A percentile compares a stretch with the other conserved stretches of the same genome.
Conservation (phyloP, 495 filamentous ascomycete species). For the Penicillium antarcticum region DNA sequence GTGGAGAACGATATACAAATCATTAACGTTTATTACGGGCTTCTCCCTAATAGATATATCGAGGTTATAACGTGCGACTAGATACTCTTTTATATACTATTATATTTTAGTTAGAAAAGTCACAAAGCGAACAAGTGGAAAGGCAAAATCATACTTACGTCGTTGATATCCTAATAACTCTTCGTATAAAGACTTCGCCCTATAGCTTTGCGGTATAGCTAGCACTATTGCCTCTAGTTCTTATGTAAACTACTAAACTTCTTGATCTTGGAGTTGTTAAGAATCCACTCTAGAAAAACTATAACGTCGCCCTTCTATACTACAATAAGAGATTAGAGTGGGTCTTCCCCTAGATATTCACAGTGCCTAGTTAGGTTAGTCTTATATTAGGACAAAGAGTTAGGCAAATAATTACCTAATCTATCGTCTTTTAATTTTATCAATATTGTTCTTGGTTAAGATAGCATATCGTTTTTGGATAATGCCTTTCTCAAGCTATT, state of each 20-base stretch:
- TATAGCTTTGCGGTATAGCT: slow-evolving; percentile 12
- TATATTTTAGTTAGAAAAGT: not conserved
- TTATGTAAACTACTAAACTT: slow-evolving; percentile 8
- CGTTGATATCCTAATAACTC: not conserved
- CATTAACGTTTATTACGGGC: slow-evolving; percentile 13
- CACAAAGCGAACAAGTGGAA: not conserved
- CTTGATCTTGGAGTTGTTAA: slow-evolving; percentile 5
- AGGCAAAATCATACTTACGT: slow-evolving; percentile 2
- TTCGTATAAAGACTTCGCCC: slow-evolving; percentile 11
- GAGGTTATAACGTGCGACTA: slow-evolving; percentile 9
- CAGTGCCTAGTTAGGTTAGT: not conserved
- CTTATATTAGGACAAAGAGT: no score
- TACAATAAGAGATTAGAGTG: not conserved
- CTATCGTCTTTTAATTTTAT: slow-evolving; percentile 1
- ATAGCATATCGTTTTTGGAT: slow-evolving; percentile 6
- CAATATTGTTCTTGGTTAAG: slow-evolving; percentile 11
- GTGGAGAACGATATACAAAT: slow-evolving; percentile 13
- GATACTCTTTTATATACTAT: slow-evolving; percentile 12
- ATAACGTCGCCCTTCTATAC: slow-evolving; percentile 6
- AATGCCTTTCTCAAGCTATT: slow-evolving; percentile 10
- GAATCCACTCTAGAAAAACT: slow-evolving; percentile 6
- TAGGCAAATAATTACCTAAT: not conserved
- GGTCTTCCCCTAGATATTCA: slow-evolving; percentile 5
- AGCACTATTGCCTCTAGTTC: slow-evolving; percentile 6
- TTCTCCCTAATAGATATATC: slow-evolving; percentile 11